Percentiles rank a stretch among this genome's conserved stretches.
These are phyloP conservation scores for Pichia deserticola DNA, from an alignment of 805 yeast species.

Conservation along the genomic window DNA sequence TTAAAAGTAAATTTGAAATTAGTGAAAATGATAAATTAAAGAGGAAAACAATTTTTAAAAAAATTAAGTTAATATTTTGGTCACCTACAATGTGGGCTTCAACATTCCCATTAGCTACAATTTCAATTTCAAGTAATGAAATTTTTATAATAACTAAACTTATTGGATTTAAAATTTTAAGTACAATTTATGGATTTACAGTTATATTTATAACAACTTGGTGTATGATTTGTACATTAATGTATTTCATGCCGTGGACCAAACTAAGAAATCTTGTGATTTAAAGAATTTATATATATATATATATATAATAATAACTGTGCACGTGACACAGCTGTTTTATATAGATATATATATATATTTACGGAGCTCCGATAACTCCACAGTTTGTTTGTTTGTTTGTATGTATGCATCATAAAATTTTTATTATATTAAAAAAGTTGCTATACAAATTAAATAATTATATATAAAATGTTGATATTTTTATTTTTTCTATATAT, in stretches of 20 bases:
- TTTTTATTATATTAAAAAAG: too few relatives aligned
- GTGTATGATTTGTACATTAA: constrained; percentile 33
- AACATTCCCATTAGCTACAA: constrained; percentile 87
- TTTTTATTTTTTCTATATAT: too few relatives aligned
- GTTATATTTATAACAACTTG: constrained; percentile 39
- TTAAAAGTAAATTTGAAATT: not conserved
- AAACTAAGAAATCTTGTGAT: not conserved
- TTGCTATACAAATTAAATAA: too few relatives aligned
- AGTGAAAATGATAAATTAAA: not conserved
- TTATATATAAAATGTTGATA: too few relatives aligned
- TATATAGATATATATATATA: too few relatives aligned
- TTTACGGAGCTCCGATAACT: too few relatives aligned
- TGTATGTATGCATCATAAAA: too few relatives aligned
- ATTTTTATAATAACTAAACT: constrained; percentile 43
- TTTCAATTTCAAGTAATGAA: constrained; percentile 53
- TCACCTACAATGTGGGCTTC: constrained; percentile 68
- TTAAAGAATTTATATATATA: too few relatives aligned
- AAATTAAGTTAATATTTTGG: constrained; percentile 22
- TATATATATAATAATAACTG: too few relatives aligned
- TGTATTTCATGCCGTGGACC: constrained; percentile 26
- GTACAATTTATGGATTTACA: constrained; percentile 51
- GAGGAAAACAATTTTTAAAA: too few relatives aligned
- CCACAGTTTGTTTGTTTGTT: too few relatives aligned
- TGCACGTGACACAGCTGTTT: too few relatives aligned
- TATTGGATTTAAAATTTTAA: constrained; percentile 52